These are phyloP conservation scores for Pythium grandisporangium DNA, from an alignment of 352 stramenopile genomes.

Conservation along the genomic window DNA sequence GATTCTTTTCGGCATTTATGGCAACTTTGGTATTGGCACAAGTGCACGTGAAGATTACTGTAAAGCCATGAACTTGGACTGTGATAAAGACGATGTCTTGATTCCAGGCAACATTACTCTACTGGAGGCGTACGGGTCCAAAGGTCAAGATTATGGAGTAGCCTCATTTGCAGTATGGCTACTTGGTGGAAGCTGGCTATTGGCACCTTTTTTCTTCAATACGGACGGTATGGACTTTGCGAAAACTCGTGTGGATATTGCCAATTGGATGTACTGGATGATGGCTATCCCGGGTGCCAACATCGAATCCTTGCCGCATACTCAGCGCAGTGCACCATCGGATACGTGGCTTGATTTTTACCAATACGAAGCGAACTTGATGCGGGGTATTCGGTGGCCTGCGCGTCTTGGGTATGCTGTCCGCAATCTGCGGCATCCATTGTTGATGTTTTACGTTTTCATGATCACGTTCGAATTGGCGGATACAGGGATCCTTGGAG, in stretches of 20 bases:
- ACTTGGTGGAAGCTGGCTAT: conserved; percentile 67
- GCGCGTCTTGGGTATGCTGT: conserved; percentile 60
- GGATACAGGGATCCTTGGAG: conserved; percentile 56
- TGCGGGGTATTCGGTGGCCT: conserved; percentile 51
- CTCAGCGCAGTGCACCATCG: conserved; percentile 14
- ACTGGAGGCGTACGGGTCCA: conserved; percentile 68
- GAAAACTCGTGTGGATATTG: conserved; percentile 80
- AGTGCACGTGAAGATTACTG: conserved; percentile 49
- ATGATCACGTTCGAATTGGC: conserved; percentile 58
- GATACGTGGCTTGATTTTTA: conserved; percentile 80
- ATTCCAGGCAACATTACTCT: conserved; percentile 67
- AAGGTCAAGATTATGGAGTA: conserved; percentile 81
- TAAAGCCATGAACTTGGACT: conserved; percentile 33
- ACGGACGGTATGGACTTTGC: conserved; percentile 81
- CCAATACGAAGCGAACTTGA: conserved; percentile 62
- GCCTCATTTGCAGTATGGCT: conserved; percentile 85
- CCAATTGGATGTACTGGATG: conserved; percentile 77
- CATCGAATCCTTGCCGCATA: conserved; percentile 33
- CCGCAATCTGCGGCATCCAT: conserved; percentile 63
- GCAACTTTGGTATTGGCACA: conserved; percentile 72
- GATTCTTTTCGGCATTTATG: conserved; percentile 72
- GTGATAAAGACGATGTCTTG: conserved; percentile 30
- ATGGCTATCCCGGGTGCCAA: conserved; percentile 44
- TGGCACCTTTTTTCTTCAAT: conserved; percentile 84
- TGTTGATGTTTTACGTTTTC: conserved; percentile 82